Evolutionary conservation across 75 land plant species (phyloP).

Genomic region (Isoetes taiwanensis): DNA sequence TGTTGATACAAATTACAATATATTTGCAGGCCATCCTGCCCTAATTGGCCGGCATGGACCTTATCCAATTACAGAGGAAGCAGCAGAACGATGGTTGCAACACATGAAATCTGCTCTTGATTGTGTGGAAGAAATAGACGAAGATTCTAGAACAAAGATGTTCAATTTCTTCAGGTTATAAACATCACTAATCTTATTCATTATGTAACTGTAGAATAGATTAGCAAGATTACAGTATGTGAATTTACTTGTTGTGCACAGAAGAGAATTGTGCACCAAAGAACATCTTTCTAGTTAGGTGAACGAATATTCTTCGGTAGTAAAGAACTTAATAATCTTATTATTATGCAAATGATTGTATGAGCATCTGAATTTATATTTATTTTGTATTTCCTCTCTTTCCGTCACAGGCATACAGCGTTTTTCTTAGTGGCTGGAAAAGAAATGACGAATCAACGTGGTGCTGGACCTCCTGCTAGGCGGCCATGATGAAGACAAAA

Average conservation of each 20-base stretch:
- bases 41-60: conserved; percentile 79
- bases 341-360: too few relatives aligned
- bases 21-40: conserved; percentile 73
- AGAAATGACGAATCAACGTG: conserved; percentile 44
- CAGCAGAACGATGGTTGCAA: conserved; percentile 83
- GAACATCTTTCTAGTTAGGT: too few relatives aligned
- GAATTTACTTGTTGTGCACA: too few relatives aligned
- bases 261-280: too few relatives aligned
- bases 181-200: too few relatives aligned
- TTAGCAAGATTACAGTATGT: too few relatives aligned
- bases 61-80: conserved; percentile 69
- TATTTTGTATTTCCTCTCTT: not conserved
- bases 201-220: too few relatives aligned
- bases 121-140: conserved; percentile 43
- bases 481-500: too few relatives aligned
- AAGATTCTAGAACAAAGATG: conserved; percentile 67
- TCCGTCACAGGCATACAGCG: conserved; percentile 67
- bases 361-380: too few relatives aligned
- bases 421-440: conserved; percentile 91
- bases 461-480: too few relatives aligned
- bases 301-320: too few relatives aligned
- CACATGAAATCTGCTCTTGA: conserved; percentile 83
- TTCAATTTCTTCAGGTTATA: conserved; percentile 92
- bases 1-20: not conserved
- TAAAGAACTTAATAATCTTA: too few relatives aligned